These are phyloP conservation scores for Domatiomyces globalis DNA, from an alignment of 2,329 filamentous ascomycete genomes.

Conservation along the genomic window DNA sequence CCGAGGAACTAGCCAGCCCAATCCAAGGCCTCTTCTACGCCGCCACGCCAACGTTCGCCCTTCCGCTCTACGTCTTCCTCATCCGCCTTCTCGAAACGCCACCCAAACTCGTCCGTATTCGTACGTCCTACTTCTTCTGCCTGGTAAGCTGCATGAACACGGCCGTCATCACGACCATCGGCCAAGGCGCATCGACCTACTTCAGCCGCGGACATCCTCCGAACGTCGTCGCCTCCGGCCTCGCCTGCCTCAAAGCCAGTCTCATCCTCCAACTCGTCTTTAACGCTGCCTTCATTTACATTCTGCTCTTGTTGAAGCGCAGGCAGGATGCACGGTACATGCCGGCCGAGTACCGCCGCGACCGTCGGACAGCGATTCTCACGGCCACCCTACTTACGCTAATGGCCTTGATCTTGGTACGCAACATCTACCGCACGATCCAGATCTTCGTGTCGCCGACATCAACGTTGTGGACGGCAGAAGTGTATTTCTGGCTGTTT, in stretches of 20 bases:
- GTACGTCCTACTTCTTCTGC: conserved; percentile 1
- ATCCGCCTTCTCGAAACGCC: neutral
- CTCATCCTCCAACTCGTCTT: conserved; percentile 5
- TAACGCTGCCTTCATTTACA: conserved; percentile 1
- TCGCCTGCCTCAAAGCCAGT: conserved; percentile 7
- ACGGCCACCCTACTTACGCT: neutral
- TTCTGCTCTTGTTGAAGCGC: neutral
- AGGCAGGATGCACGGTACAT: neutral
- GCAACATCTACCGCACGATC: conserved; percentile 8
- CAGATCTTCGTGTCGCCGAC: conserved; percentile 9
- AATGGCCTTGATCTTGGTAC: conserved; percentile 2
- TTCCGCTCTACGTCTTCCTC: conserved; percentile 6
- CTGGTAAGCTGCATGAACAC: conserved; percentile 1
- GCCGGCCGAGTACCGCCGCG: neutral
- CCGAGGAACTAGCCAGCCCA: conserved; percentile 4
- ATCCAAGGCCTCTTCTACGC: conserved; percentile 10
- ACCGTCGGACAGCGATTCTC: neutral
- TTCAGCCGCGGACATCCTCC: conserved; percentile 3
- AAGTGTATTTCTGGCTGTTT: conserved; percentile 11
- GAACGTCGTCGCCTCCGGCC: conserved; percentile 2
- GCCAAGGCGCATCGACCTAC: conserved; percentile 6
- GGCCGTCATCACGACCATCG: conserved; percentile 7
- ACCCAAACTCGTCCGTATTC: neutral
- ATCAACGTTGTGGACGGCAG: conserved; percentile 5
- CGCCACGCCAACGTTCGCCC: conserved; percentile 6